A percentile compares a stretch with the other conserved stretches of the same genome.
These are phyloP conservation scores for Mucor lusitanicus DNA, from an alignment of 371 early-diverging fungal species.

Conservation along the genomic window DNA sequence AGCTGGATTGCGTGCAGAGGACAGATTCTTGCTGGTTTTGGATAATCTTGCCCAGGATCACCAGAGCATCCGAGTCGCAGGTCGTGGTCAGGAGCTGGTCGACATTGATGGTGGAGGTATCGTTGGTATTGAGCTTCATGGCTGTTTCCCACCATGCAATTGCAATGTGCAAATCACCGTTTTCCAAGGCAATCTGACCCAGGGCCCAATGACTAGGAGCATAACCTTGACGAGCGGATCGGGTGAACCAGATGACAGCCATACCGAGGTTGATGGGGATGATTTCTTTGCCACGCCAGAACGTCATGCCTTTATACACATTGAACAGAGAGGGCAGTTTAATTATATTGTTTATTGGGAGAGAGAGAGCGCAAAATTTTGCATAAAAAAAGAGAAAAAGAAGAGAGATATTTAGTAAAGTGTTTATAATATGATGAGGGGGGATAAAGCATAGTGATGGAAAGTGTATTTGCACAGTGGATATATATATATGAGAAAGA, in stretches of 20 bases:
- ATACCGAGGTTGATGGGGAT: conserved; percentile 32
- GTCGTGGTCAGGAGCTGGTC: conserved; percentile 20
- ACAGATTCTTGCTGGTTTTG: conserved; percentile 21
- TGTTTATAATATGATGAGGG: not conserved
- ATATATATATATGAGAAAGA: conserved; percentile 6
- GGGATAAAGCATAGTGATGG: conserved; percentile 3
- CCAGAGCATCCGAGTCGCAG: conserved; percentile 38
- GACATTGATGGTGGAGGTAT: conserved; percentile 17
- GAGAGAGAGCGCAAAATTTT: not conserved
- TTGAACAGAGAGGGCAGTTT: not conserved
- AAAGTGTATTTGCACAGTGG: conserved; percentile 1
- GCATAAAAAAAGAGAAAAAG: conserved; percentile 10
- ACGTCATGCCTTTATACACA: conserved; percentile 16
- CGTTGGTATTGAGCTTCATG: conserved; percentile 19
- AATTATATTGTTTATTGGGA: conserved; percentile 6
- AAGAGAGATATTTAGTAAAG: conserved; percentile 11
- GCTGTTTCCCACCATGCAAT: conserved; percentile 40
- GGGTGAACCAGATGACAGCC: conserved; percentile 41
- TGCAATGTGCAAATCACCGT: conserved; percentile 40
- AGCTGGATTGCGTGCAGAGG: not conserved
- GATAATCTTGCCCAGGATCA: conserved; percentile 32
- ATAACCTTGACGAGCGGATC: conserved; percentile 34
- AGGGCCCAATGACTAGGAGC: conserved; percentile 41
- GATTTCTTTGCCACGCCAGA: conserved; percentile 34
- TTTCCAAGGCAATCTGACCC: conserved; percentile 43